Percentiles rank a stretch among this genome's conserved stretches.
Conservation (phyloP, 1,284 basidiomycete genomes). For the Austroboletus olivaceoglutinosus region DNA sequence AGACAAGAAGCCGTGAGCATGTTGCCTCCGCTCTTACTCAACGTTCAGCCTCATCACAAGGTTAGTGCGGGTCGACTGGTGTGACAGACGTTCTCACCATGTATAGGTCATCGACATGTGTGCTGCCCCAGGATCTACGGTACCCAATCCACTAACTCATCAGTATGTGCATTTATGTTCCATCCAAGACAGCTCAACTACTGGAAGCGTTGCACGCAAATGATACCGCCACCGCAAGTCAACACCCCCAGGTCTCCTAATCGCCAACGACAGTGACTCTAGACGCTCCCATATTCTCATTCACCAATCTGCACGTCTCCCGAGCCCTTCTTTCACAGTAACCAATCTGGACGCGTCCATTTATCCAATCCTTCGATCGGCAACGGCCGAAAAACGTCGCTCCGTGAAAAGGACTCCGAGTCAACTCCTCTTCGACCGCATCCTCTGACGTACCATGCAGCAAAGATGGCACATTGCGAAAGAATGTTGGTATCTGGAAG, state of each 20-base stretch:
- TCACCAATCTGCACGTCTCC: conserved; percentile 94
- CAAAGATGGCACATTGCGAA: conserved; percentile 94
- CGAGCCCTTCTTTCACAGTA: conserved; percentile 90
- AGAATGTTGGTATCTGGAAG: conserved; percentile 96
- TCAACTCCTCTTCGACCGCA: conserved; percentile 83
- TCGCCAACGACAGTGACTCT: conserved; percentile 91
- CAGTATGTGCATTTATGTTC: not conserved
- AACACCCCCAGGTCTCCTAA: conserved; percentile 73
- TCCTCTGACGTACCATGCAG: conserved; percentile 98
- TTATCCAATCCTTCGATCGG: conserved; percentile 68
- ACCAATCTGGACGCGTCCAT: conserved; percentile 95
- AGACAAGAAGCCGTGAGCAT: conserved; percentile 98
- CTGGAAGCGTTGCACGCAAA: conserved; percentile 83
- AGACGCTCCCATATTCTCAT: conserved; percentile 97
- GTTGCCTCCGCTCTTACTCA: conserved; percentile 94
- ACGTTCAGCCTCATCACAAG: conserved; percentile 88
- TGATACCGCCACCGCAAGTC: conserved; percentile 58
- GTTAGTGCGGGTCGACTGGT: conserved; percentile 41
- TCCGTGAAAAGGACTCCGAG: conserved; percentile 30
- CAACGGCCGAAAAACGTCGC: conserved; percentile 14
- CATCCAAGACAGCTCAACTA: conserved; percentile 76
- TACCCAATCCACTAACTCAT: conserved; percentile 34
- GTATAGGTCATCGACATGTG: conserved; percentile 93
- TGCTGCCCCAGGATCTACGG: conserved; percentile 98
- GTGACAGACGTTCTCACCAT: conserved; percentile 2